Conservation (phyloP, 257 asterid genomes). For the Haberlea rhodopensis region DNA sequence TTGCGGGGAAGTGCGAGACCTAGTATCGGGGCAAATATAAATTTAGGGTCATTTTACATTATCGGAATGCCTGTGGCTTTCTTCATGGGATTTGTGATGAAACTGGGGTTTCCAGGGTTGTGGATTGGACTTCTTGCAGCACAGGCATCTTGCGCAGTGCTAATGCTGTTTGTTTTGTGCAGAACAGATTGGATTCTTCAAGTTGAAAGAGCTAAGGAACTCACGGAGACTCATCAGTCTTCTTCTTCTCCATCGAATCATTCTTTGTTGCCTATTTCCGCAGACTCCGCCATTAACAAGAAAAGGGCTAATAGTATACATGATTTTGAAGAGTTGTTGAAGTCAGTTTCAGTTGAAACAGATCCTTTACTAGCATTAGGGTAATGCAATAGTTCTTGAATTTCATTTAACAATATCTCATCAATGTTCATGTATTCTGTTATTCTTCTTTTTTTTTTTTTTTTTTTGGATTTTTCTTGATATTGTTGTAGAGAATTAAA, state of each 20-base stretch:
- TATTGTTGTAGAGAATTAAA: no score
- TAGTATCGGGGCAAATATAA: constrained; percentile 69
- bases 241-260: constrained; percentile 22
- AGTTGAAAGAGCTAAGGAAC: constrained; percentile 65
- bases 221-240: constrained; percentile 34
- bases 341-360: neutral
- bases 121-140: constrained; percentile 97
- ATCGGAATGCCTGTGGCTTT: constrained; percentile 94
- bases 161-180: constrained; percentile 58
- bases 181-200: constrained; percentile 69
- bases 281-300: constrained; percentile 10
- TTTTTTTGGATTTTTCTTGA: no score
- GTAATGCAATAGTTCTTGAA: no score
- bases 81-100: constrained; percentile 61
- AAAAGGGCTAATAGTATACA: constrained; percentile 8
- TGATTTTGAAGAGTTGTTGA: neutral
- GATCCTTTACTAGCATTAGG: neutral
- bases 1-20: constrained; percentile 90
- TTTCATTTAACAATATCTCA: no score
- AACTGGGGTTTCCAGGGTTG: constrained; percentile 76
- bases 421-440: no score
- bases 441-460: no score
- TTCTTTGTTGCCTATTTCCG: constrained; percentile 34
- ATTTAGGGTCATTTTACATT: constrained; percentile 80
- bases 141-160: constrained; percentile 73